Conservation (phyloP, 768 basidiomycete species). For the Cystobasidium onofrii region DNA sequence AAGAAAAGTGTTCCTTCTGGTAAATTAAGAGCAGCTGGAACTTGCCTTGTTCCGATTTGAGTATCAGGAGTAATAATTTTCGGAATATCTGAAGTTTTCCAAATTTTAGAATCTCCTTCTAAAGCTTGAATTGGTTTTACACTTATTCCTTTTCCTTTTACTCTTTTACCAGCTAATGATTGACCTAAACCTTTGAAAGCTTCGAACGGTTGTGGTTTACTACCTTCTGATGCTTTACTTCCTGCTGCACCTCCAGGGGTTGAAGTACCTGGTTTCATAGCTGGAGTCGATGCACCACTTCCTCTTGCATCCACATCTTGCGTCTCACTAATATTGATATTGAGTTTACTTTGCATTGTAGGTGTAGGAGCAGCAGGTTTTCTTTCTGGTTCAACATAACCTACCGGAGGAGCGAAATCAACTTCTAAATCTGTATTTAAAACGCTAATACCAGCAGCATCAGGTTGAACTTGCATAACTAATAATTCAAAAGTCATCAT, state of each 20-base stretch:
- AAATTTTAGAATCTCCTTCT: slow-evolving; percentile 73
- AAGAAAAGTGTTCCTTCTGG: slow-evolving; percentile 95
- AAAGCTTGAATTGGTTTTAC: slow-evolving; percentile 74
- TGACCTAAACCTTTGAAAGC: slow-evolving; percentile 94
- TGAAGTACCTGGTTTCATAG: background rate
- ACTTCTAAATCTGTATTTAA: slow-evolving; percentile 96
- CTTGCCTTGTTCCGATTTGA: slow-evolving; percentile 64
- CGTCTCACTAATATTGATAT: slow-evolving; percentile 59
- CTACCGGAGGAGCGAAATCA: slow-evolving; percentile 78
- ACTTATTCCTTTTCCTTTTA: slow-evolving; percentile 87
- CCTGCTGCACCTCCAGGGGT: slow-evolving; percentile 16
- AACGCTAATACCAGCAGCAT: slow-evolving; percentile 76
- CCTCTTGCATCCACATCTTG: slow-evolving; percentile 29
- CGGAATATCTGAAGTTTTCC: slow-evolving; percentile 60
- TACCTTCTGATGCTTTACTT: slow-evolving; percentile 1
- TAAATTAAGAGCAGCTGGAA: slow-evolving; percentile 79
- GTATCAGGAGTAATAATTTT: slow-evolving; percentile 73
- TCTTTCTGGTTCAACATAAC: slow-evolving; percentile 84
- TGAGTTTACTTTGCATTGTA: slow-evolving; percentile 94
- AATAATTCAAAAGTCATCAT: slow-evolving; percentile 88
- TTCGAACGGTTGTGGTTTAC: slow-evolving; percentile 49
- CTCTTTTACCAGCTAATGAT: slow-evolving; percentile 78
- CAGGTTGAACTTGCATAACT: slow-evolving; percentile 85
- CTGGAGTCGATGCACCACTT: slow-evolving; percentile 8
- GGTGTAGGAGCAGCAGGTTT: slow-evolving; percentile 58